Conservation (phyloP, 345 rosid species). For the Lumnitzera littorea region DNA sequence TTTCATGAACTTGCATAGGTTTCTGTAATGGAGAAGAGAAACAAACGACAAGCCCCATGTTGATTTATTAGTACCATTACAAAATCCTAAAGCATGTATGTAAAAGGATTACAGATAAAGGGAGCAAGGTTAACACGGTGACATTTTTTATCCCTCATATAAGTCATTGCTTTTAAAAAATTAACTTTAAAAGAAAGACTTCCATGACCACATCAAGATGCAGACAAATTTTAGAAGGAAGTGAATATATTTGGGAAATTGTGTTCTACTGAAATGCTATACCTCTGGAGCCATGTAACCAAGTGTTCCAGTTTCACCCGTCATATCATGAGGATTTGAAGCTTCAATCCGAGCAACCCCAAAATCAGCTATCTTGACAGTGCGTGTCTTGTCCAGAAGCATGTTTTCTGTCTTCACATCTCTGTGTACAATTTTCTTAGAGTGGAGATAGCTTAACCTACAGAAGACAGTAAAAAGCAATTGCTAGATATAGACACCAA, state of each 20-base stretch:
- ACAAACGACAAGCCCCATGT: too few relatives aligned
- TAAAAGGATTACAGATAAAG: too few relatives aligned
- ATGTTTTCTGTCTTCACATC: constrained; percentile 99
- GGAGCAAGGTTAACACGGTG: too few relatives aligned
- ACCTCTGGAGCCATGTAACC: constrained; percentile 99
- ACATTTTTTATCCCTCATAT: too few relatives aligned
- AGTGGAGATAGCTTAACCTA: constrained; percentile 92
- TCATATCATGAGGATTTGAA: constrained; percentile 97
- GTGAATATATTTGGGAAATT: background rate
- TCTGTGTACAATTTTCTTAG: constrained; percentile 87
- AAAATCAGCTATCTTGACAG: constrained; percentile 88
- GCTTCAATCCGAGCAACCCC: constrained; percentile 99
- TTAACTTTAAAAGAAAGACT: too few relatives aligned
- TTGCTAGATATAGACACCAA: background rate
- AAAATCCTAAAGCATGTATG: background rate
- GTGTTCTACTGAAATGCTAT: background rate
- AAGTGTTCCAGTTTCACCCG: constrained; percentile 98
- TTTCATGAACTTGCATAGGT: too few relatives aligned
- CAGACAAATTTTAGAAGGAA: too few relatives aligned
- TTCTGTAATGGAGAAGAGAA: too few relatives aligned
- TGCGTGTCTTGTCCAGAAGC: constrained; percentile 84
- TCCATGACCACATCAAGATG: too few relatives aligned
- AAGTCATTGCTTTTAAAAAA: too few relatives aligned
- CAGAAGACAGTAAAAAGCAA: constrained; percentile 3
- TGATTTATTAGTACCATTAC: too few relatives aligned